Conservation (phyloP, 768 basidiomycete species). For the Russula vinacea region DNA sequence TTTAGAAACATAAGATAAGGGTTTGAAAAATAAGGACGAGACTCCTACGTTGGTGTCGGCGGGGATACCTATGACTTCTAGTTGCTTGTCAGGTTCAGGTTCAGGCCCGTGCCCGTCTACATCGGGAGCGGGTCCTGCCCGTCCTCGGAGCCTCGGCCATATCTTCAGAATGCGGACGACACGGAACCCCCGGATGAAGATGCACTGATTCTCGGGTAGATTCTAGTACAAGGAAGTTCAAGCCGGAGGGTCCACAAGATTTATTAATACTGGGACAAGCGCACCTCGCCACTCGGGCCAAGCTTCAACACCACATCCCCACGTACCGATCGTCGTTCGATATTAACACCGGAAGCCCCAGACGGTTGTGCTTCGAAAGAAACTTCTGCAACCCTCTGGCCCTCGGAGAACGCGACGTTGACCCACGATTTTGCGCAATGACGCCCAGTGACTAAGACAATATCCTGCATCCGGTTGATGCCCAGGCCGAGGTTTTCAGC, state of each 20-base stretch:
- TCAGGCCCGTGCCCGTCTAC: not conserved
- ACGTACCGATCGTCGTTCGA: not conserved
- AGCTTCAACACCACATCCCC: not conserved
- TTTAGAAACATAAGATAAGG: not conserved
- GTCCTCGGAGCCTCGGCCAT: not conserved
- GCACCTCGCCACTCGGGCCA: not conserved
- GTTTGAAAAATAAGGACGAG: not conserved
- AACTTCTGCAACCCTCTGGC: not conserved
- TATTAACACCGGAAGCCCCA: not conserved
- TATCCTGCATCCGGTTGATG: not conserved
- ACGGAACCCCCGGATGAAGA: not conserved
- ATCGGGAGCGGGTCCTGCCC: not conserved
- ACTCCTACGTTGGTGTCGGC: not conserved
- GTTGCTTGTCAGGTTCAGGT: not conserved
- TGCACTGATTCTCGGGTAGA: slow-evolving; percentile 1
- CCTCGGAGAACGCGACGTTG: not conserved
- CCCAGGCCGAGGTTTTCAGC: not conserved
- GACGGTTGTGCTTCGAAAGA: not conserved
- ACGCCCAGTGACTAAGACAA: not conserved
- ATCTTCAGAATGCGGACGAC: not conserved
- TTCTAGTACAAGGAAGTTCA: not conserved
- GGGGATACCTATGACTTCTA: not conserved
- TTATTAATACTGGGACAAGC: not conserved
- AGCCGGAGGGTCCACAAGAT: not conserved
- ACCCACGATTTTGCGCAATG: not conserved